Evolutionary conservation across 176 grass and related monocot species (phyloP).

Genomic region (Bothriochloa decipiens): DNA sequence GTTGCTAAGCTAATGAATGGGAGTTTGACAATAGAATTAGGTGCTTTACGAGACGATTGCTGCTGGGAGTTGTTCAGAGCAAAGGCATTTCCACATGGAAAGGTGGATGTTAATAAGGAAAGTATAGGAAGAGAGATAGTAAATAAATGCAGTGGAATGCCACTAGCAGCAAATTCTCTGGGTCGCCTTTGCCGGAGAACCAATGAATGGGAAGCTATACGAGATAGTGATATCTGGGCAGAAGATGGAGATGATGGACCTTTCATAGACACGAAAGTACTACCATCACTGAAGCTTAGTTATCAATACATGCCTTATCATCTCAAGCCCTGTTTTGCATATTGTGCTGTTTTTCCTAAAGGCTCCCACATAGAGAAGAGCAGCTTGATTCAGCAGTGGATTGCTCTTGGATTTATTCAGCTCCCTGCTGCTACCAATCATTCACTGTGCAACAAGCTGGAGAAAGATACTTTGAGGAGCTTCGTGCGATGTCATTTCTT

Average conservation of each 20-base stretch:
- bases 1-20: neutral
- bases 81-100: neutral
- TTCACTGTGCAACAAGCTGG: neutral
- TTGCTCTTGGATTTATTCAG: slow-evolving; percentile 4
- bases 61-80: slow-evolving; percentile 11
- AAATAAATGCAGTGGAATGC: neutral
- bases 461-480: neutral
- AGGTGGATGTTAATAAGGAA: neutral
- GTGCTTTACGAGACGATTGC: neutral
- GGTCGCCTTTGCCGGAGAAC: neutral
- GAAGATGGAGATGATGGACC: neutral
- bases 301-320: slow-evolving; percentile 13
- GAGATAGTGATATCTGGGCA: neutral
- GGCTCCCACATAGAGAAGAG: neutral
- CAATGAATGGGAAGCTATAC: neutral
- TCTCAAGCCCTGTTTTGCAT: slow-evolving; percentile 17
- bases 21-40: neutral
- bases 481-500: slow-evolving; percentile 22
- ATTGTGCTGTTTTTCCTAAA: neutral
- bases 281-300: slow-evolving; percentile 4
- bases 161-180: slow-evolving; percentile 16
- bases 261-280: neutral
- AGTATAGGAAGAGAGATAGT: slow-evolving; percentile 4
- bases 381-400: slow-evolving; percentile 21
- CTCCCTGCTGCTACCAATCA: neutral